Evolutionary conservation across 2,329 filamentous ascomycete genomes (phyloP), one percentile per base, ranked within the genome.

Genomic region (Exophiala xenobiotica): DNA sequence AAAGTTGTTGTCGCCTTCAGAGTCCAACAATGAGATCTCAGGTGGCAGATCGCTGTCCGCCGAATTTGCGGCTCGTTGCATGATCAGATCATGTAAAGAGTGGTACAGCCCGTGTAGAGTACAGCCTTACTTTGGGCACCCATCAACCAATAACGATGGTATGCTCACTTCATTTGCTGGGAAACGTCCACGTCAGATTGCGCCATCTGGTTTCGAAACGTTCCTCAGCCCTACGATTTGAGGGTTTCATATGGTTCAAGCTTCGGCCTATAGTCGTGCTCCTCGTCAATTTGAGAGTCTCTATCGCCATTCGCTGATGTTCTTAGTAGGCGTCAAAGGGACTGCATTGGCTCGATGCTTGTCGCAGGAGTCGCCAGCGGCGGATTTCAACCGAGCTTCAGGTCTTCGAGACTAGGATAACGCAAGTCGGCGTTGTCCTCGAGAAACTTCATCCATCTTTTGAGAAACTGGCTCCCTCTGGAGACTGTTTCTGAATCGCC

Each of bases 401-500:
- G 57, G 20, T 78, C 75, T 16, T 68, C 67, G 22, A 83, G 65
- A 65, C 93, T 87, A 2, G 92, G 90, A 70, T 96, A 97, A 65
- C 93, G 78, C 61, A 97, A 73, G 72, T 97, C 92, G 6, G 90
- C 87, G 63, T 95, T 77, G 58, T 96, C 89, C 69, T 97, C 92
- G 23, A 97, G 76, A 68, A 87, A 92, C 7, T 78, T 81, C 88
- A 96, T 96, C 93, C 92, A 97, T 56, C 78, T 78, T 70, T 89
- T 90, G 56, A 97, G 77, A 66, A 96, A 97, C 52, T 77, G 78
- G 69, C 88, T 90, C 19, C 91, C 91, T 70, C 89, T 95, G 70
- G 86, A 85, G 49, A 96, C 88, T 2, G 92, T 97, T 68, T 96
- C 93, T 53, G 90, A 93, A 69, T 99, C 93, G 38, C 92, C 93